Evolutionary conservation across 2,329 filamentous ascomycete genomes (phyloP).

Genomic region (Ilyonectria mors-panacis): DNA sequence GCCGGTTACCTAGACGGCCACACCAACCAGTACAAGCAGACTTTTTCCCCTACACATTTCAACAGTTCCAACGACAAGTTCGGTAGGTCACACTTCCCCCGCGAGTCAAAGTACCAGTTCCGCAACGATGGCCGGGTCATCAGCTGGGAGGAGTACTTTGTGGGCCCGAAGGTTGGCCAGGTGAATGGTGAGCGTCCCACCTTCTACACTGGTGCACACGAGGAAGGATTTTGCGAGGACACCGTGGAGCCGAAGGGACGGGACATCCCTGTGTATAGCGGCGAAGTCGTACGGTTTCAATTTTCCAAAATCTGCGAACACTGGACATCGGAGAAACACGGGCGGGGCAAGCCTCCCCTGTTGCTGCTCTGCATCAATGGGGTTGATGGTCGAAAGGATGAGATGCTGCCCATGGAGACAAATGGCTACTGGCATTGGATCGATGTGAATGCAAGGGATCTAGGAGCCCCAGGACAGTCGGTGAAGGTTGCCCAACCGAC

Average conservation of each 20-base stretch:
- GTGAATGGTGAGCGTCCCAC: slow-evolving; percentile 63
- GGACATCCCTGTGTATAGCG: slow-evolving; percentile 72
- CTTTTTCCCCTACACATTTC: slow-evolving; percentile 77
- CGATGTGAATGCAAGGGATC: slow-evolving; percentile 76
- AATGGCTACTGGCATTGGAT: slow-evolving; percentile 87
- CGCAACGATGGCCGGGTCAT: slow-evolving; percentile 78
- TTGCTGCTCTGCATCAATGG: slow-evolving; percentile 79
- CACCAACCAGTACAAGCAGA: slow-evolving; percentile 73
- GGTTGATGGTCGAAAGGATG: slow-evolving; percentile 75
- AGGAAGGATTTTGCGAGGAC: slow-evolving; percentile 67
- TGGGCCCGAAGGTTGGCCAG: slow-evolving; percentile 76
- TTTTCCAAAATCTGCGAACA: slow-evolving; percentile 86
- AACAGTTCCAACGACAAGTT: slow-evolving; percentile 82
- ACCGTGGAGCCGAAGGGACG: slow-evolving; percentile 70
- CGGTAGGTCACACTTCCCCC: slow-evolving; percentile 84
- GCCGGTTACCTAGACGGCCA: slow-evolving; percentile 76
- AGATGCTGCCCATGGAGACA: slow-evolving; percentile 80
- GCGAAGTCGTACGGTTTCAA: slow-evolving; percentile 79
- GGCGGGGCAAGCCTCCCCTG: slow-evolving; percentile 75
- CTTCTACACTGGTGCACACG: slow-evolving; percentile 61
- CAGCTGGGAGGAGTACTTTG: slow-evolving; percentile 87
- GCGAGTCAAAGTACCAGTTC: slow-evolving; percentile 78
- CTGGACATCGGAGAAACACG: slow-evolving; percentile 81
- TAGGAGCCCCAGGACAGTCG: slow-evolving; percentile 79
- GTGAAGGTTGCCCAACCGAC: slow-evolving; percentile 75